Percentiles rank a stretch among this genome's conserved stretches.
Evolutionary conservation across 2,329 filamentous ascomycete genomes (phyloP).

Genomic region (Diaporthe longicolla): DNA sequence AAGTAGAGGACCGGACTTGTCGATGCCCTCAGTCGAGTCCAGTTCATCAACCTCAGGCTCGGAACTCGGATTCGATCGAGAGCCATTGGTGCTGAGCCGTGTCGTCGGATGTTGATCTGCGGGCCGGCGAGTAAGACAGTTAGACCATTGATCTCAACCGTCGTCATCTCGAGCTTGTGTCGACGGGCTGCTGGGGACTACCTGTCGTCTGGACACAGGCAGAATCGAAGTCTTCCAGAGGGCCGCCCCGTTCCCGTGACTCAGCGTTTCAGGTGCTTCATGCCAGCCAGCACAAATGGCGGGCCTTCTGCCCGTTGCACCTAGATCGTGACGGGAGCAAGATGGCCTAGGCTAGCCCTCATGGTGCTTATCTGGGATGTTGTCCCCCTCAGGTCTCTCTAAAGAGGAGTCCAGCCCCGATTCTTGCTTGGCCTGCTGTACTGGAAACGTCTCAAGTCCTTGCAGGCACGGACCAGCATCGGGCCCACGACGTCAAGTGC

Average conservation of each 20-base stretch:
- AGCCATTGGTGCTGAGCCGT: not conserved
- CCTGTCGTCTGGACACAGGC: slow-evolving; percentile 3
- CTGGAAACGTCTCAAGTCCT: slow-evolving; percentile 33
- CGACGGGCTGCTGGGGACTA: not conserved
- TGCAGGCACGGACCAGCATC: slow-evolving; percentile 31
- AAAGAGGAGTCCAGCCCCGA: not conserved
- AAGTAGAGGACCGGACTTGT: not conserved
- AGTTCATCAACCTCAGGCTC: not conserved
- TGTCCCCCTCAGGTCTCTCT: no score
- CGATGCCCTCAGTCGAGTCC: slow-evolving; percentile 5
- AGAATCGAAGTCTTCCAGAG: not conserved
- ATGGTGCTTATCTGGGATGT: not conserved
- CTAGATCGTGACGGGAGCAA: slow-evolving; percentile 25
- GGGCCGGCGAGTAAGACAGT: slow-evolving; percentile 7
- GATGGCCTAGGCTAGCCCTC: not conserved
- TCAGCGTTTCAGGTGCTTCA: slow-evolving; percentile 31
- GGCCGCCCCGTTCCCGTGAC: slow-evolving; percentile 11
- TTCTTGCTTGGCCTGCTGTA: slow-evolving; percentile 13
- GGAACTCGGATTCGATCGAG: not conserved
- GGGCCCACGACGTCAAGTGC: slow-evolving; percentile 20
- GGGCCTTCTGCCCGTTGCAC: slow-evolving; percentile 13
- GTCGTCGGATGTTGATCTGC: not conserved
- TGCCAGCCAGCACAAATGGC: not conserved
- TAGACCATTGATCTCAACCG: slow-evolving; percentile 4
- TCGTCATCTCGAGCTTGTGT: not conserved